Evolutionary conservation across 495 filamentous ascomycete species (phyloP), one percentile per base, ranked within the genome.

Genomic region (Lasiosphaeriaceae sp.): DNA sequence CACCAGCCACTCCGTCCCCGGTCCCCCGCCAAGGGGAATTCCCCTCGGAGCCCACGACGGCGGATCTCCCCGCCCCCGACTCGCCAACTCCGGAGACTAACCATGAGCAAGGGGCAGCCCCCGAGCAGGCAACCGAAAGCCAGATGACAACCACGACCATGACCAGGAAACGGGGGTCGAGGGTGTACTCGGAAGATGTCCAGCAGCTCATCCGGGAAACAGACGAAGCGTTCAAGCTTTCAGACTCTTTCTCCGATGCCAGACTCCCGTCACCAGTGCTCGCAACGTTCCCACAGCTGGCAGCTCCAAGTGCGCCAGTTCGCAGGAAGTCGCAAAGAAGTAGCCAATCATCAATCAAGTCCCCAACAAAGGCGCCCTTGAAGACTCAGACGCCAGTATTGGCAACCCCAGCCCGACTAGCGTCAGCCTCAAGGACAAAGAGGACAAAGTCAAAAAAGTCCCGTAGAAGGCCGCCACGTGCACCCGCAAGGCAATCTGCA

Each of bases 191-290:
- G 1, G 66, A 64, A 50, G 65, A 77, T 57, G 62, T 74, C 14
- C 68, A 72, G 45, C 66, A 72, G 49, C 73, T 81, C 62, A 74
- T 76, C 54, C 66, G 67, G 50, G 74, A 78, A 59, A 70, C 74
- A 4, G 77, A 78, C 48, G 67, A 74, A 52, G 74, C 75, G 21
- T 77, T 77, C 55, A 63, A 67, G 14, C 65, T 73, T 7, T 66
- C 66, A 16, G 58, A 53, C 47, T 65, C 72, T 5, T 46, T 76
- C 11, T 65, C 63, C 16, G 71, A 74, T 35, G 68, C 56, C 12
- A 64, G 60, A 55, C 71, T 64, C 4, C 55, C 54, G 2, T 57
- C 61, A 17, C 48, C 58, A 11, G 46, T 52, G 41, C 46, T 63
- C 21, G 52, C 48, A 26, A 35, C 41, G 16, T 19, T 29, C 34